These are phyloP conservation scores for Botrytis tulipae DNA, from an alignment of 2,329 filamentous ascomycete genomes.

Conservation along the genomic window DNA sequence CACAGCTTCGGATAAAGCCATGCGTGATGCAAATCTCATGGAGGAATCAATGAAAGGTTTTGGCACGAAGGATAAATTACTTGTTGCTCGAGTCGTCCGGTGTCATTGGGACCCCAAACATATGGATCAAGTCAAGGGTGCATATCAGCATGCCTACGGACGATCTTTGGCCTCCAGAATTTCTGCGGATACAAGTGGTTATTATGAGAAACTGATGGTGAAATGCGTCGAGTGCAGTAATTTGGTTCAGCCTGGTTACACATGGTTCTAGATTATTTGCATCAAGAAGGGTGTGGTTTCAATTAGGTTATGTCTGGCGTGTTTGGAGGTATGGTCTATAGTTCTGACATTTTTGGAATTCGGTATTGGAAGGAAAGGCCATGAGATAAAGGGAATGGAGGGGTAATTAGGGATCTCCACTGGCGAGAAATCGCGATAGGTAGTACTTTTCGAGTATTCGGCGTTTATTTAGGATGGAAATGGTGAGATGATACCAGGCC, in stretches of 20 bases:
- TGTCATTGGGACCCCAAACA: conserved; percentile 79
- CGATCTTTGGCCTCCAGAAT: conserved; percentile 68
- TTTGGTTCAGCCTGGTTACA: conserved; percentile 9
- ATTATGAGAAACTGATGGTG: conserved; percentile 75
- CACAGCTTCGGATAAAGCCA: conserved; percentile 74
- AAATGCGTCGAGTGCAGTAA: conserved; percentile 38
- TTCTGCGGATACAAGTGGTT: conserved; percentile 78
- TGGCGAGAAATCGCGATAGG: neutral
- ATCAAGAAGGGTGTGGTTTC: neutral
- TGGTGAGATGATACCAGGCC: conserved; percentile 5
- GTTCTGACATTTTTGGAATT: neutral
- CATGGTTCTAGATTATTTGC: conserved; percentile 12
- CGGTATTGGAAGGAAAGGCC: neutral
- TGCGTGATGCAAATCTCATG: conserved; percentile 78
- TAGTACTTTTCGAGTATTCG: neutral
- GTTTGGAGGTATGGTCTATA: neutral
- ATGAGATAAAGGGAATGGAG: neutral
- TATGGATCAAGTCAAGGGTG: conserved; percentile 73
- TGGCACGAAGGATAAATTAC: conserved; percentile 80
- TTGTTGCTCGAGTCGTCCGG: conserved; percentile 75
- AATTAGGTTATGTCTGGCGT: neutral
- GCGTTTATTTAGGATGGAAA: neutral
- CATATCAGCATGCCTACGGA: conserved; percentile 70
- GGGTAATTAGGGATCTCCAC: neutral
- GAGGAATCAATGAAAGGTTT: conserved; percentile 83